phyloP scores from a whole-genome alignment of 2,329 filamentous ascomycete genomes.

The Grosmannia clavigera region DNA sequence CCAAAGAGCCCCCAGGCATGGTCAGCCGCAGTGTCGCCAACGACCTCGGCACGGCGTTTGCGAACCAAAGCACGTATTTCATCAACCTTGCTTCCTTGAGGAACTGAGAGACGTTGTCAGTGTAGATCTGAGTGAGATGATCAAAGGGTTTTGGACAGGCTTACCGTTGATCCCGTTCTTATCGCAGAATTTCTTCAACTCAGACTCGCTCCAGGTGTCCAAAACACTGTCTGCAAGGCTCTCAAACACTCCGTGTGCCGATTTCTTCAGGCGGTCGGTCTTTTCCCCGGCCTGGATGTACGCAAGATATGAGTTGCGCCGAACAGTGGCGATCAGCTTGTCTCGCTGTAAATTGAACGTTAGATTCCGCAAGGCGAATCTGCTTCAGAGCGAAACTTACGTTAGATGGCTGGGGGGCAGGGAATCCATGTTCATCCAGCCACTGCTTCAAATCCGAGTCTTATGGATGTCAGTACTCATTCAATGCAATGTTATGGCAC shows the following conservation, averaged over 20 bases:
- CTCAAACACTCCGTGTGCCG: slow-evolving; percentile 56
- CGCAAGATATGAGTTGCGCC: slow-evolving; percentile 77
- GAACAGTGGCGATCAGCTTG: slow-evolving; percentile 76
- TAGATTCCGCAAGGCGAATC: neutral
- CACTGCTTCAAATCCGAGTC: slow-evolving; percentile 90
- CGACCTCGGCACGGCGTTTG: slow-evolving; percentile 65
- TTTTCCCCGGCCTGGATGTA: slow-evolving; percentile 54
- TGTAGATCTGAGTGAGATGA: neutral
- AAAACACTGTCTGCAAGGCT: slow-evolving; percentile 74
- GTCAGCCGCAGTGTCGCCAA: slow-evolving; percentile 49
- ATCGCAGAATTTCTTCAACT: slow-evolving; percentile 88
- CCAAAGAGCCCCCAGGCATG: slow-evolving; percentile 51
- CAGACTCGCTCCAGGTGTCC: slow-evolving; percentile 75
- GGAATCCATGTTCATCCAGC: slow-evolving; percentile 79
- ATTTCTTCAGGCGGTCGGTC: slow-evolving; percentile 47
- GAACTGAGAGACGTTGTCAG: slow-evolving; percentile 38
- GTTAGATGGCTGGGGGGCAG: slow-evolving; percentile 68
- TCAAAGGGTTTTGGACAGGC: neutral
- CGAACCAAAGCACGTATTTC: slow-evolving; percentile 83
- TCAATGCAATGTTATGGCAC: neutral
- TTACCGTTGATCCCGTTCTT: slow-evolving; percentile 61
- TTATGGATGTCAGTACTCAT: slow-evolving; percentile 2
- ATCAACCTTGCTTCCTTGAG: slow-evolving; percentile 82
- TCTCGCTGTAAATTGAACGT: slow-evolving; percentile 47
- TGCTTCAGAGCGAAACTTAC: slow-evolving; percentile 17